phyloP scores from a whole-genome alignment of 2,329 filamentous ascomycete genomes.

The Ilyonectria sp. region DNA sequence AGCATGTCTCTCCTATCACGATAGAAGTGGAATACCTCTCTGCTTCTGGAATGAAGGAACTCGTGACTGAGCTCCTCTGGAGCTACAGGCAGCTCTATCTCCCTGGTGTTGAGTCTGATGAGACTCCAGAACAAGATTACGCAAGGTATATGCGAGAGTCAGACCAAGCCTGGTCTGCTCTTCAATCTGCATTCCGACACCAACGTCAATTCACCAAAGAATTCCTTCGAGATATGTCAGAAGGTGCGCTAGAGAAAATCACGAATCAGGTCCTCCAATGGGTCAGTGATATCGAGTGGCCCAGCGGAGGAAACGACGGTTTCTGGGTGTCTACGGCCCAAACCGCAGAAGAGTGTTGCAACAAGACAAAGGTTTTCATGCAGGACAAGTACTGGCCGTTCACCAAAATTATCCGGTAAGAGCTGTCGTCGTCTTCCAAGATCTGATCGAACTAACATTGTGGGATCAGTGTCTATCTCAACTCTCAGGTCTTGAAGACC shows the following conservation, averaged over 20 bases:
- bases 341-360: conserved; percentile 50
- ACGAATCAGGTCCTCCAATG: conserved; percentile 47
- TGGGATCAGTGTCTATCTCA: conserved; percentile 48
- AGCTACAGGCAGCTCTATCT: conserved; percentile 51
- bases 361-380: conserved; percentile 52
- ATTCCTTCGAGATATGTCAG: conserved; percentile 45
- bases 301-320: conserved; percentile 40
- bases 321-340: conserved; percentile 50
- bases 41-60: conserved; percentile 43
- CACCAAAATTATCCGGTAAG: conserved; percentile 54
- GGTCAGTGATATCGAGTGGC: conserved; percentile 52
- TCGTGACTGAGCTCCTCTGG: conserved; percentile 51
- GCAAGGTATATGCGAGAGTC: conserved; percentile 47
- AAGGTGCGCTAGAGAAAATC: conserved; percentile 46
- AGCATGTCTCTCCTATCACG: conserved; percentile 46
- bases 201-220: conserved; percentile 43
- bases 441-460: not conserved
- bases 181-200: conserved; percentile 53
- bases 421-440: not conserved
- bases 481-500: conserved; percentile 50
- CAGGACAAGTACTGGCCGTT: conserved; percentile 54
- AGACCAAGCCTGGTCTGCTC: conserved; percentile 59
- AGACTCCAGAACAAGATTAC: conserved; percentile 45
- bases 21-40: conserved; percentile 54
- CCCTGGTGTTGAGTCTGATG: conserved; percentile 38